phyloP scores from a whole-genome alignment of 306 rosid species.

The Cucumis melo region DNA sequence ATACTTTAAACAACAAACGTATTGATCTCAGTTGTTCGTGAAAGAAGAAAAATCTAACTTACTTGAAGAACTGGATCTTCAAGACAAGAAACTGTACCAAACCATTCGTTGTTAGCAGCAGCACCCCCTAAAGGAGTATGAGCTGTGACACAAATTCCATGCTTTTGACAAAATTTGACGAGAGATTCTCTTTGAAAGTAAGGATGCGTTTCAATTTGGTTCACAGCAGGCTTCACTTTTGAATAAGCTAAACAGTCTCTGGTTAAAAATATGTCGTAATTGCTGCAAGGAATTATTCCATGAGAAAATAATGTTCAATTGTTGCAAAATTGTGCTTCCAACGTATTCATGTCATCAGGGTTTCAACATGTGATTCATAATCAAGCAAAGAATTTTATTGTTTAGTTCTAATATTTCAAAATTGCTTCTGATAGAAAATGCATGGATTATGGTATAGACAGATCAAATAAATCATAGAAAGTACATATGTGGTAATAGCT shows the following conservation, averaged over 20 bases:
- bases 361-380: not conserved
- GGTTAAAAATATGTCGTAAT: conserved; percentile 74
- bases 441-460: not conserved
- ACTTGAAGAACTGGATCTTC: conserved; percentile 68
- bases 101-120: conserved; percentile 61
- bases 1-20: not conserved
- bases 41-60: conserved; percentile 9
- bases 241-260: conserved; percentile 85
- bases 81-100: conserved; percentile 68
- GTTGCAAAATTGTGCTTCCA: not conserved
- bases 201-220: conserved; percentile 90
- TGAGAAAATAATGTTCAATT: conserved; percentile 16
- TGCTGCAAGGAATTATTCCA: conserved; percentile 51
- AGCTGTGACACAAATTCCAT: conserved; percentile 71
- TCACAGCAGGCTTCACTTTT: conserved; percentile 90
- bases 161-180: conserved; percentile 75
- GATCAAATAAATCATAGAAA: not conserved
- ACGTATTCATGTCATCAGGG: not conserved
- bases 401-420: not conserved
- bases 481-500: not conserved
- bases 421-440: not conserved
- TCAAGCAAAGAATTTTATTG: not conserved
- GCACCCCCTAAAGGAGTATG: conserved; percentile 96
- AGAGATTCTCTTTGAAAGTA: conserved; percentile 88
- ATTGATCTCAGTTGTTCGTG: not conserved